Base-by-base conservation (phyloP, 345 rosid species). In the Psidium guajava region DNA sequence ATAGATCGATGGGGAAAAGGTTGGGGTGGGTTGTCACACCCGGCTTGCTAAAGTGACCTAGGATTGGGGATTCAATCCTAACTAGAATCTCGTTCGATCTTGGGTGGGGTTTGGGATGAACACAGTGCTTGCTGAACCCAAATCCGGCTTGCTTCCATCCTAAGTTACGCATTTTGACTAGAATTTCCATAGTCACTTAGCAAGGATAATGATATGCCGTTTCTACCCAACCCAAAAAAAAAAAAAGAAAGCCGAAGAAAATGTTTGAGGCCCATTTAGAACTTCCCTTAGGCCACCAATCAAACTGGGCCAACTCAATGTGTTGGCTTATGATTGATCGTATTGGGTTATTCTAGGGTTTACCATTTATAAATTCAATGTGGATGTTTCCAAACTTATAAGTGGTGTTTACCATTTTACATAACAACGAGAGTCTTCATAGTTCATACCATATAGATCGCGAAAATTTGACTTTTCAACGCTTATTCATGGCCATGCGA, bases 171-270 rank as follows among this genome's bases (percentile, higher is more conserved):
- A 16, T 64, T 64, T 32, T 9, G 22, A 32, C 40, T 64, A 11
- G 44, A 64, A 11, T 16, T 64, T 32, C 8, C 22, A 64, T 27
- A 16, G 22, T 64, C 44, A 8, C 24, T 8, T 32, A 10, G 24
- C 24, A 64, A 64, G 8, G 44, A 16, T 64, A 32, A 64, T 16
- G 44, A 64, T 28, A 64, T 8, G 44, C 6, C 13, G 3, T 16
- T 32, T 61, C 2, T 3, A 27, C 40, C 4, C 0, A 59, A 27
- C 40, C 7, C 0, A 59, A n/a, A 5, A 25, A 2, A 10, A n/a
- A 14, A 27, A 59, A 6, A 13, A 6, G 27, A 13, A 59, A 0
- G 7, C 6, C 5, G 15, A 28, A 28, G 74, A 64, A 64, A 32
- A 64, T 64, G 44, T 69, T 69, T 69, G 77, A 69, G 77, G 77